Percentiles rank a stretch among this genome's conserved stretches.
phyloP scores from a whole-genome alignment of 768 basidiomycete species.

The Kondoa subrosea region DNA sequence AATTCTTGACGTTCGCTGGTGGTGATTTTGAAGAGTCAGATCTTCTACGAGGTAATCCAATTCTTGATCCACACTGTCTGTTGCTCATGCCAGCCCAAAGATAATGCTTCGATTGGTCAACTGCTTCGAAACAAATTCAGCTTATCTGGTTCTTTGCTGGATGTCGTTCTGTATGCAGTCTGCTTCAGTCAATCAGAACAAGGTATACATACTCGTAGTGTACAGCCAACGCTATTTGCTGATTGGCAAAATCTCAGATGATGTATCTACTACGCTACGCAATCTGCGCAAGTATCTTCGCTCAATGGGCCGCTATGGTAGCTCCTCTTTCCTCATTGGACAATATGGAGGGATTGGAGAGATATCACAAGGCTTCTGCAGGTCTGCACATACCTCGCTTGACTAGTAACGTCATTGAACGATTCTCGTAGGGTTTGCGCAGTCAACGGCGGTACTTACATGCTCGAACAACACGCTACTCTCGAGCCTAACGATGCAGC shows the following conservation, averaged over 20 bases:
- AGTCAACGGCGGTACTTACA: constrained; percentile 41
- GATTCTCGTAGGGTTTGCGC: constrained; percentile 53
- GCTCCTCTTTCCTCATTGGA: constrained; percentile 66
- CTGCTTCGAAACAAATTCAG: constrained; percentile 46
- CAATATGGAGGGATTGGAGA: constrained; percentile 88
- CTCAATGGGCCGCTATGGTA: constrained; percentile 71
- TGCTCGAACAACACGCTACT: constrained; percentile 30
- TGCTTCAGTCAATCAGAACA: constrained; percentile 47
- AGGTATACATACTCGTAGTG: constrained; percentile 37
- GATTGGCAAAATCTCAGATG: neutral
- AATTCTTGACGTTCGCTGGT: constrained; percentile 64
- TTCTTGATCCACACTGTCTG: neutral
- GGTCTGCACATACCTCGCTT: constrained; percentile 23
- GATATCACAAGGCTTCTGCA: constrained; percentile 64
- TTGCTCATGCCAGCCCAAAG: neutral
- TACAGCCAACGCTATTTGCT: neutral
- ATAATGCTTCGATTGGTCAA: constrained; percentile 39
- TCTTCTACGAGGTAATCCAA: constrained; percentile 5
- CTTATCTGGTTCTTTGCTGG: constrained; percentile 43
- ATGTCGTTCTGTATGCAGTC: constrained; percentile 57
- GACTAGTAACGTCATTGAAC: neutral
- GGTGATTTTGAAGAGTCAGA: constrained; percentile 48
- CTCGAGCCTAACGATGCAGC: constrained; percentile 14
- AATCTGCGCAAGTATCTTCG: constrained; percentile 59
- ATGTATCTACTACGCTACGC: constrained; percentile 38